Base-by-base conservation (phyloP, 1,139 yeast genomes). In the Wickerhamomyces sp. region DNA sequence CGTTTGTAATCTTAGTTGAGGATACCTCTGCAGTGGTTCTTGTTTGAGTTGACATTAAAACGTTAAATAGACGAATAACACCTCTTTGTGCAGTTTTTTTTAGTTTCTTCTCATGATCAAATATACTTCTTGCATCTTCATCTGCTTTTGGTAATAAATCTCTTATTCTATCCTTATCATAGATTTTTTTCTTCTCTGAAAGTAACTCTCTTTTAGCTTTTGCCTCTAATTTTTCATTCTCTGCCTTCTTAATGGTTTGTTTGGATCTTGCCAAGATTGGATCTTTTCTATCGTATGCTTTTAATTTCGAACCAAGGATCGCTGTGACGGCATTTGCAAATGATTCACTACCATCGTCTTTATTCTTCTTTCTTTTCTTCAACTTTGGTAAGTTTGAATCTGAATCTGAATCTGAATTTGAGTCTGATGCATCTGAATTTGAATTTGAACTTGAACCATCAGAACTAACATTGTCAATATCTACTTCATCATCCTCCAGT, bases 31-130 rank as follows among this genome's bases (percentile, higher is more conserved):
- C 52, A 15, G 62, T 60, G 2, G 89, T 76, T 46, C 67, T 72
- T 17, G 76, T 69, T 60, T 93, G 98, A 1, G 96, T 83, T 27
- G 86, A 73, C 52, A 88, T 70, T 22, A 91, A 82, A 2, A 96
- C 97, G 57, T 91, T 91, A 61, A 91, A 88, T 42, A 91, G 68
- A 52, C 83, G 78, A 15, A 91, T 94, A 14, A 88, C 97, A 65
- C 98, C 99, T 51, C 82, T 73, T 61, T 91, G 96, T 0, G 97
- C 97, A 23, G 79, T 72, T 55, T 88, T 89, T 57, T 84, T 82
- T 52, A 87, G 64, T 46, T 65, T 68, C 45, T 75, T 74, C 55
- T 91, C 99, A 36, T 71, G 72, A 38, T 82, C 91, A 26, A 89
- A 57, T 4, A 72, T 59, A 29, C 66, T 68, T 51, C 88, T 72